These are phyloP conservation scores for Colletotrichum shisoi DNA, from an alignment of 2,329 filamentous ascomycete species.

Conservation along the genomic window DNA sequence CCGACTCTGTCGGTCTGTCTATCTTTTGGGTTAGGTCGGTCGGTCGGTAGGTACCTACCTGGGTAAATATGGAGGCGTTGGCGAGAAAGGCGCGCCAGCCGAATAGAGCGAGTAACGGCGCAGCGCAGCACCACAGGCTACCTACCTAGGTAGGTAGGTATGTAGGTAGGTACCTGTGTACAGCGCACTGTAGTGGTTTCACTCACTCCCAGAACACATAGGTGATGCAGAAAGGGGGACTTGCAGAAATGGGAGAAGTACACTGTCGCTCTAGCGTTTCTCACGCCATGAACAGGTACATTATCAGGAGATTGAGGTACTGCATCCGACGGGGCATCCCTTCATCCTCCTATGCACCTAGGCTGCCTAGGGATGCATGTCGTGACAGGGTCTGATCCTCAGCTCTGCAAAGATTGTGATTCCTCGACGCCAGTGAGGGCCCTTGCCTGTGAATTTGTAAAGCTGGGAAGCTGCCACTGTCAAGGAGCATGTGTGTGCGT, in stretches of 20 bases:
- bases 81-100: conserved; percentile 27
- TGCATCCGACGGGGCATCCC: not conserved
- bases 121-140: not conserved
- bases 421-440: conserved; percentile 5
- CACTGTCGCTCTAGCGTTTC: not conserved
- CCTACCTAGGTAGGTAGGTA: no score
- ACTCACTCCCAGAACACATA: conserved; percentile 21
- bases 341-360: not conserved
- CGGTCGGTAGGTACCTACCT: no score
- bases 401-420: conserved; percentile 23
- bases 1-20: not conserved
- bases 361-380: conserved; percentile 2
- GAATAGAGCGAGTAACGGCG: conserved; percentile 13
- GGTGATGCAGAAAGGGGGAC: conserved; percentile 1
- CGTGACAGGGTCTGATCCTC: conserved; percentile 36
- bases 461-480: not conserved
- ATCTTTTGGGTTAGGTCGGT: no score
- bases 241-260: not conserved
- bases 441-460: conserved; percentile 7
- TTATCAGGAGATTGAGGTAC: not conserved
- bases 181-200: conserved; percentile 13
- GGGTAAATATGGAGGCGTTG: not conserved
- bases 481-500: not conserved
- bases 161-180: no score
- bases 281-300: not conserved